A percentile compares a stretch with the other conserved stretches of the same genome.
These are phyloP conservation scores for Austroboletus novae-zelandiae DNA, from an alignment of 1,284 basidiomycete genomes.

Conservation along the genomic window DNA sequence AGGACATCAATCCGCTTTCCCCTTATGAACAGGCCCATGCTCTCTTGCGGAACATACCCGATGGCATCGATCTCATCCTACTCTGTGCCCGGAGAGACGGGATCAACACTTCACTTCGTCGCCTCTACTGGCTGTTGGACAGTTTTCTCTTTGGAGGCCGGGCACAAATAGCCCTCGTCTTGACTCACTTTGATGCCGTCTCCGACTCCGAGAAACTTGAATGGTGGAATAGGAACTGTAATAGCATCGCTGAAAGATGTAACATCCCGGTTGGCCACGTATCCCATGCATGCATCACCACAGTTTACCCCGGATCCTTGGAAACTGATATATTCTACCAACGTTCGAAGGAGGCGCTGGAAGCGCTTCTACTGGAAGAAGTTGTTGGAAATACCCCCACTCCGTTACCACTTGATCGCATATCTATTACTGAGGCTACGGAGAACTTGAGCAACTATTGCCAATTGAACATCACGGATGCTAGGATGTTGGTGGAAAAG, in stretches of 20 bases:
- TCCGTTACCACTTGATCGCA: conserved; percentile 16
- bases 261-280: conserved; percentile 2
- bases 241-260: neutral
- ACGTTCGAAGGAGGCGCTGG: conserved; percentile 20
- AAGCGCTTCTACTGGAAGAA: conserved; percentile 9
- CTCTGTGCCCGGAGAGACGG: conserved; percentile 8
- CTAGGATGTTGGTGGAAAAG: conserved; percentile 12
- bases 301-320: neutral
- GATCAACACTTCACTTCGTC: neutral
- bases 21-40: conserved; percentile 13
- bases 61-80: conserved; percentile 7
- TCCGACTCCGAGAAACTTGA: conserved; percentile 1
- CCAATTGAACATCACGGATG: conserved; percentile 11
- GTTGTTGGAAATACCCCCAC: conserved; percentile 5
- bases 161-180: conserved; percentile 28
- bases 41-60: neutral
- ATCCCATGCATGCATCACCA: neutral
- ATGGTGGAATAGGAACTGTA: conserved; percentile 7
- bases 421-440: neutral
- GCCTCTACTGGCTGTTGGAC: conserved; percentile 5
- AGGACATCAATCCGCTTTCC: neutral
- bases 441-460: conserved; percentile 5
- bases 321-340: conserved; percentile 1
- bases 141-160: conserved; percentile 7
- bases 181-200: conserved; percentile 28